Conservation (phyloP, 2,329 filamentous ascomycete species). For the Trichophyton schoenleinii region DNA sequence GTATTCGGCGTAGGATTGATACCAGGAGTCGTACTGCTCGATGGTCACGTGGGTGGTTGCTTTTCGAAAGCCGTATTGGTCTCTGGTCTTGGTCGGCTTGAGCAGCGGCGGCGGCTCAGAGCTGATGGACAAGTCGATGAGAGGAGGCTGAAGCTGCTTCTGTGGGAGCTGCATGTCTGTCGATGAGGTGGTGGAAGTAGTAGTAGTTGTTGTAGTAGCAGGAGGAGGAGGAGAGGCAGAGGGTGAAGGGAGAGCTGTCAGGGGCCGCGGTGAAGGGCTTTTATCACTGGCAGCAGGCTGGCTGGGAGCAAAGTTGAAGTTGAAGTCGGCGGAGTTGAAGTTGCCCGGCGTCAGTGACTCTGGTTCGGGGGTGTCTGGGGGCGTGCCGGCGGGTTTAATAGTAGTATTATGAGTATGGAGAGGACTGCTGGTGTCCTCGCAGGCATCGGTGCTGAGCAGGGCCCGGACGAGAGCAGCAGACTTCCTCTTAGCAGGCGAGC, state of each 20-base stretch:
- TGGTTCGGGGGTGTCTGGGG: not conserved
- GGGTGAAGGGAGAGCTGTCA: not conserved
- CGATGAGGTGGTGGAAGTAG: too few relatives aligned
- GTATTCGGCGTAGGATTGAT: conserved; percentile 60
- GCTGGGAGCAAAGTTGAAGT: too few relatives aligned
- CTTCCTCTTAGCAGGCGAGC: conserved; percentile 22
- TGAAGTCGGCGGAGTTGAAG: not conserved
- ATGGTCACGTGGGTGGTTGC: conserved; percentile 64
- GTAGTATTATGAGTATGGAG: too few relatives aligned
- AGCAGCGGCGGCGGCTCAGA: conserved; percentile 27
- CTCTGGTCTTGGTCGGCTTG: conserved; percentile 39
- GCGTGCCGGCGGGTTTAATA: not conserved
- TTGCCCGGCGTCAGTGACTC: conserved; percentile 14
- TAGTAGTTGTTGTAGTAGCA: not conserved
- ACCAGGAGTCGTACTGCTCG: conserved; percentile 73
- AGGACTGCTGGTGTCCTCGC: not conserved
- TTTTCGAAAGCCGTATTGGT: conserved; percentile 89
- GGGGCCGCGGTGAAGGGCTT: not conserved
- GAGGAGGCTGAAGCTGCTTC: not conserved
- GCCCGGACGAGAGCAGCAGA: conserved; percentile 16
- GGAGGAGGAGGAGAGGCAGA: not conserved
- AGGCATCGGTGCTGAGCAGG: not conserved
- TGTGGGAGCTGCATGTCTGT: too few relatives aligned
- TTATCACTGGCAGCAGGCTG: not conserved
- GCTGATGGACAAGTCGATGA: conserved; percentile 24